These are phyloP conservation scores for Stephania japonica DNA, from an alignment of 164 flowering plant genomes.

Conservation along the genomic window DNA sequence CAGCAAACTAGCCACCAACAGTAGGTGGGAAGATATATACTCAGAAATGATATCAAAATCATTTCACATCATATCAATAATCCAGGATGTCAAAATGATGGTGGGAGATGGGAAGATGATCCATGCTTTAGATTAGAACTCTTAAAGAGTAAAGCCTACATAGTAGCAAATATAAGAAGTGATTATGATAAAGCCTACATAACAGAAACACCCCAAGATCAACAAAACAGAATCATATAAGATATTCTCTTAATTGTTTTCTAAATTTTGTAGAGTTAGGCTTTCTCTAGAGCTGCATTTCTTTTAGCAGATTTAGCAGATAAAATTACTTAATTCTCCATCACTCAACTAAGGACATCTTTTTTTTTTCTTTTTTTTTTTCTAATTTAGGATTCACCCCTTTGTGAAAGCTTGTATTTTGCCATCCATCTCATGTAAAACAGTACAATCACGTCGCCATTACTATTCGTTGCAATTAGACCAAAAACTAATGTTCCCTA, in stretches of 20 bases:
- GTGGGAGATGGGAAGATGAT: not conserved
- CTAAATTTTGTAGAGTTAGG: not conserved
- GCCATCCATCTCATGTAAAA: not conserved
- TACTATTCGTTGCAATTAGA: not conserved
- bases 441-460: not conserved
- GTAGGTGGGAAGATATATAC: not conserved
- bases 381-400: not conserved
- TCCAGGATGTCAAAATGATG: not conserved
- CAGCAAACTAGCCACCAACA: not conserved
- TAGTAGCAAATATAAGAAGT: not conserved
- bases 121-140: not conserved
- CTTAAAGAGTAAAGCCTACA: not conserved
- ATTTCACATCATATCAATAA: not conserved
- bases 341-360: not conserved
- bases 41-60: not conserved
- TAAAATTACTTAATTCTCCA: not conserved
- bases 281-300: not conserved
- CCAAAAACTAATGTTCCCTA: not conserved
- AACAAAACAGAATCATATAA: not conserved
- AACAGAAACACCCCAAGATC: not conserved
- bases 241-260: not conserved
- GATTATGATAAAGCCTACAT: no score
- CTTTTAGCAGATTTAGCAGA: no score
- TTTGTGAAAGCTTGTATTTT: not conserved
- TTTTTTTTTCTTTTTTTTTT: not conserved